phyloP scores from a whole-genome alignment of 2,329 filamentous ascomycete genomes.

The Penicillium glabrum region DNA sequence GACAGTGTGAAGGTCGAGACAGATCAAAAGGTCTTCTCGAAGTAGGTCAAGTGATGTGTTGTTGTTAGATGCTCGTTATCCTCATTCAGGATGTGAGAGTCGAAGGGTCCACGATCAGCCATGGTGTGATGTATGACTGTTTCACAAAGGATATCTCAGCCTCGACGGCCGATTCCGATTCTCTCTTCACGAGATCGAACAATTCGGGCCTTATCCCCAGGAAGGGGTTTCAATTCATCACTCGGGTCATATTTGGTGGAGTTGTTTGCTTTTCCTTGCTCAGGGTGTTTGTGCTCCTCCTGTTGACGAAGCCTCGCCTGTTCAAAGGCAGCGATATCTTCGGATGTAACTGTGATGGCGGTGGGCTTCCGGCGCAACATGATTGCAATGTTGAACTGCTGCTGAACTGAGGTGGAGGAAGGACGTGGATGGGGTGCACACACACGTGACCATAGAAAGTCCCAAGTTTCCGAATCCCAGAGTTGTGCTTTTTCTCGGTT shows the following conservation, averaged over 20 bases:
- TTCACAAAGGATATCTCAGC: slow-evolving; percentile 7
- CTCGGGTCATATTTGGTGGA: slow-evolving; percentile 43
- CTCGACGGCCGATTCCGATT: slow-evolving; percentile 39
- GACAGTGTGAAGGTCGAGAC: not conserved
- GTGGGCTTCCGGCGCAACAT: slow-evolving; percentile 55
- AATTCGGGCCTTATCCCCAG: slow-evolving; percentile 50
- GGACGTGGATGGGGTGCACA: not conserved
- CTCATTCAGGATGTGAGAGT: not conserved
- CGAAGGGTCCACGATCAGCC: not conserved
- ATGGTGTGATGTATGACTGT: not conserved
- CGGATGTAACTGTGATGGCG: slow-evolving; percentile 49
- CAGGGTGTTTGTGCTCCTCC: slow-evolving; percentile 27
- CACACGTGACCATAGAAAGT: slow-evolving; percentile 14
- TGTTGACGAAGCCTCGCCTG: slow-evolving; percentile 38
- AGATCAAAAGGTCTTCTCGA: not conserved
- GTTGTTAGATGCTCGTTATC: not conserved
- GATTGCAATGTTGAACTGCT: slow-evolving; percentile 2
- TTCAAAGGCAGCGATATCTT: slow-evolving; percentile 50
- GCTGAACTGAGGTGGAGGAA: not conserved
- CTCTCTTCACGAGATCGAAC: slow-evolving; percentile 48
- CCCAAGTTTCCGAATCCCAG: slow-evolving; percentile 3
- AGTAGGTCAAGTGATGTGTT: not conserved
- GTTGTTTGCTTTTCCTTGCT: slow-evolving; percentile 18
- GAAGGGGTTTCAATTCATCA: slow-evolving; percentile 52
- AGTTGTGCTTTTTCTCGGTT: not conserved